Evolutionary conservation across 257 asterid species (phyloP).

Genomic region (Solanum etuberosum): DNA sequence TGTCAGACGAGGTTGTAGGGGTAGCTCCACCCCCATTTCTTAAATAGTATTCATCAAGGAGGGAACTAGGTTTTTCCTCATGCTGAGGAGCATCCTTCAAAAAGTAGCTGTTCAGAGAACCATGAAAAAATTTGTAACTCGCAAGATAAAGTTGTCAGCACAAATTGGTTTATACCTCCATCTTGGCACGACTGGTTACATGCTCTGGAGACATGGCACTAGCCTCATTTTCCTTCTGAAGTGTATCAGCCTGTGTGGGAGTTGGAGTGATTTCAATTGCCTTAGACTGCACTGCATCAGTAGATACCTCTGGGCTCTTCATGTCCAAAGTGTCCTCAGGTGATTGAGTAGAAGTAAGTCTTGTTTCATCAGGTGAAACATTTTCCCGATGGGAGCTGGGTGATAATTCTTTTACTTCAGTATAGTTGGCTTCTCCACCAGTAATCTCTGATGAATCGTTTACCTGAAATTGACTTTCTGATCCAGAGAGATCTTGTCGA

Average conservation of each 20-base stretch:
- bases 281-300: conserved; percentile 29
- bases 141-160: conserved; percentile 2
- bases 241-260: conserved; percentile 17
- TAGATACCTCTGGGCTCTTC: conserved; percentile 28
- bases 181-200: conserved; percentile 18
- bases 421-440: conserved; percentile 18
- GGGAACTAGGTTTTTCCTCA: conserved; percentile 31
- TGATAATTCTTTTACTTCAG: conserved; percentile 20
- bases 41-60: conserved; percentile 62
- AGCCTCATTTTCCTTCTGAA: conserved; percentile 29
- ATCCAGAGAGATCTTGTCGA: conserved; percentile 19
- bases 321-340: conserved; percentile 31
- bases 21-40: conserved; percentile 29
- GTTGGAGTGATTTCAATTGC: conserved; percentile 24
- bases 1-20: conserved; percentile 24
- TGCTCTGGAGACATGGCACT: conserved; percentile 18
- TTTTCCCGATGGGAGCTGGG: conserved; percentile 24
- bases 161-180: conserved; percentile 35
- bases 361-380: conserved; percentile 30
- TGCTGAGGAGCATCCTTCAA: conserved; percentile 41
- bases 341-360: conserved; percentile 14
- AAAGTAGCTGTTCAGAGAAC: conserved; percentile 25
- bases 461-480: conserved; percentile 23
- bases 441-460: conserved; percentile 20
- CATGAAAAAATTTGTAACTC: conserved; percentile 3